Evolutionary conservation across 768 basidiomycete genomes (phyloP), one percentile per base, ranked within the genome.

Genomic region (Boletus reticuloceps): DNA sequence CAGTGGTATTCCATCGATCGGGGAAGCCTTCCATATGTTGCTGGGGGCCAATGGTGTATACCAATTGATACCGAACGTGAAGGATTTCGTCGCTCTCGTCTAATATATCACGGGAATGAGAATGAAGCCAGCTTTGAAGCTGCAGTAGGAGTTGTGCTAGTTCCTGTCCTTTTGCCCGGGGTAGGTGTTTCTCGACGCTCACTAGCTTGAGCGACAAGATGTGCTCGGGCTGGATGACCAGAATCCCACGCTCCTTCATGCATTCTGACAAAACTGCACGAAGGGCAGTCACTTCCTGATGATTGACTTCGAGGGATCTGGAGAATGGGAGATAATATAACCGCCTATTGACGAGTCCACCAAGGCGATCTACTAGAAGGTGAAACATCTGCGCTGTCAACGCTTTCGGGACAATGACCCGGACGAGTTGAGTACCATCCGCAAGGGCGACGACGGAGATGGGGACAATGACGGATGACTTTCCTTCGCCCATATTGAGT

Each of bases 401-500:
- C 0, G 79, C 65, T 50, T 82, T 82, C 16, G 80, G 69, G 22
- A 79, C 75, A 4, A 83, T 66, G 34, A 83, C 73, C 12, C 82
- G 75, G 38, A 76, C 76, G 4, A 83, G 67, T 27, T 67, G 72
- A 4, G 68, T 9, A 1, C 77, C 74, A 59, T 82, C 66, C 0
- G 82, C 77, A 19, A 83, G 69, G 6, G 63, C 59, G 4, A 71
- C 60, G 0, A 72, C 67, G 1, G 73, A 65, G 31, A 82, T 66
- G 0, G 82, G 82, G 3, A 82, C 72, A 19, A 83, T 75, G 1
- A 75, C 75, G 0, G 74, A 75, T 8, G 75, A 73, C 55, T 83
- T 83, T 2, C 82, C 82, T 53, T 83, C 82, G 5, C 81, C 81
- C 81, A 83, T 83, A 49, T 82, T 81, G 16, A 83, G 74, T 39